Evolutionary conservation across 2,329 filamentous ascomycete genomes (phyloP), one percentile per base, ranked within the genome.

Genomic region (Penicillium paneum): DNA sequence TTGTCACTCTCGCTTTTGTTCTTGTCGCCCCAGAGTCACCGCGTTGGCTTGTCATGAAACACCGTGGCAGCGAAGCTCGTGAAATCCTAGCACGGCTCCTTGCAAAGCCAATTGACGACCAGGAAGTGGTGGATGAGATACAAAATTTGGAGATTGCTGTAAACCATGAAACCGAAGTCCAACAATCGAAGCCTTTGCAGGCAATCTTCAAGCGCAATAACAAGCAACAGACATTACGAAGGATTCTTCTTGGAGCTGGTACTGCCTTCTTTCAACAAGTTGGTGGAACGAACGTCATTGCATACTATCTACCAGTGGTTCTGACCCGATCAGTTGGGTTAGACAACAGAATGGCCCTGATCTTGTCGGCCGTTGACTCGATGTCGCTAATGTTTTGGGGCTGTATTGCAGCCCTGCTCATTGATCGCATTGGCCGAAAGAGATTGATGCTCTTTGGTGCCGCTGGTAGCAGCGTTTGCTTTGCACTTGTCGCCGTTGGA

Each of bases 401-500:
- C 15, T 31, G 67, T 36, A 47, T 75, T 17, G 71, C 76, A 7
- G 74, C 73, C 55, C 74, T 78, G 43, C 68, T 77, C n/a, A 77
- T 79, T 52, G 77, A 79, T 49, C 65, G 73, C 13, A 75, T 72
- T 43, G 77, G 76, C 10, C 68, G 77, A 8, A 67, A 73, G n/a
- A 71, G 68, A 55, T 68, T 79, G 36, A 75, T 79, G 74, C 76
- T 79, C 67, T 63, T 58, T 26, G 74, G 71, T 5, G 74, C 75
- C 45, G 67, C 68, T 4, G 77, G 73, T 12, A 77, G 74, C 56
- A 74, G 71, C 1, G 74, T 74, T n/a, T 80, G 75, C 60, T 79
- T 75, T 70, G 71, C 73, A 31, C 63, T 75, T 12, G 77, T 78
- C 38, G 71, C 75, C 1, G 74, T 75, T 26, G 70, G 73, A 0